Base-by-base conservation (phyloP, 768 basidiomycete genomes). In the Termitomyces sp. region DNA sequence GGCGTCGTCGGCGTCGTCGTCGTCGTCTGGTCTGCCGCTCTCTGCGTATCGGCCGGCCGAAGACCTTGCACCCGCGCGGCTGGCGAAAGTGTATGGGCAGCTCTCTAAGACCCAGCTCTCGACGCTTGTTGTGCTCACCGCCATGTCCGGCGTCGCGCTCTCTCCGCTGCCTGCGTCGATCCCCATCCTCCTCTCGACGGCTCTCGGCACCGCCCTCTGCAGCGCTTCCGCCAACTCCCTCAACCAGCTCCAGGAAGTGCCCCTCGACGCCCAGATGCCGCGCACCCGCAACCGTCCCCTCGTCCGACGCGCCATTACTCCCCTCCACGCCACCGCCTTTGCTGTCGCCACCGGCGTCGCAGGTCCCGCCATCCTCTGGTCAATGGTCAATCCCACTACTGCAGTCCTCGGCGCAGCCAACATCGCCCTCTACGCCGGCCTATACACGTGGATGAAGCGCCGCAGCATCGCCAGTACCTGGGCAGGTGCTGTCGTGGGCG, bases 261-360 rank as follows among this genome's bases (percentile, higher is more conserved):
- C 97, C 0, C 92, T 94, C 62, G 97, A 99, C 66, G 95, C 97
- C 0, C 97, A 99, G 68, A 98, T 98, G 88, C 80, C 86, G 0
- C 84, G 97, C 45, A 98, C 97, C 0, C 83, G 95, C 31, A 86
- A 79, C 54, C 78, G 97, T 17, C 95, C 96, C 0, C 82, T 99
- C 25, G 93, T 94, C 1, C 84, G 91, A 17, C 77, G 88, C 32
- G 86, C 87, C n/a, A 85, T 98, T 60, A 84, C 84, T 2, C 90
- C 95, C 0, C 68, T 89, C 14, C 96, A 98, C 69, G 95, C 94
- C 1, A 77, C 86, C 1, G 77, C 78, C 10, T 98, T 98, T 63
- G 97, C 90, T 0, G 49, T 81, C 0, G 78, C 72, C 4, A 92
- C 93, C 3, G 95, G 95, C 17, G 50, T 91, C 27, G 78, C 86